Conservation (phyloP, 768 basidiomycete genomes). For the Dioszegia aurantiaca region DNA sequence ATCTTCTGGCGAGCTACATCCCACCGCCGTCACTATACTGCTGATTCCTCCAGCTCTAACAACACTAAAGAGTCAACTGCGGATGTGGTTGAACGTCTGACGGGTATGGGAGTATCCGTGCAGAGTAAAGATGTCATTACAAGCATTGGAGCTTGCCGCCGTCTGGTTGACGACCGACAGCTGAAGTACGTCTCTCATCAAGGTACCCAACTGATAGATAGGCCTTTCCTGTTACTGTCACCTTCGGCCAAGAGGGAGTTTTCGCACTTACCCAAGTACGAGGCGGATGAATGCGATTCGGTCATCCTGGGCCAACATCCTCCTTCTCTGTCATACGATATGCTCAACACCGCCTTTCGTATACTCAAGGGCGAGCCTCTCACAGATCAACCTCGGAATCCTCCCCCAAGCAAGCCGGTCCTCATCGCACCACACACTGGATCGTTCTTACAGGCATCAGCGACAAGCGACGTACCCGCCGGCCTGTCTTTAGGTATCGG, state of each 20-base stretch:
- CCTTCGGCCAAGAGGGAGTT: conserved; percentile 49
- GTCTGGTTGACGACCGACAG: conserved; percentile 54
- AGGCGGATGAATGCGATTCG: conserved; percentile 56
- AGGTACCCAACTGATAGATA: conserved; percentile 27
- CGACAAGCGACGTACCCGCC: conserved; percentile 55
- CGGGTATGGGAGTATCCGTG: conserved; percentile 59
- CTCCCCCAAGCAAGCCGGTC: conserved; percentile 32
- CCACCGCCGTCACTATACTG: background rate
- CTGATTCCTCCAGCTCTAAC: conserved; percentile 62
- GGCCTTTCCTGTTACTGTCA: conserved; percentile 63
- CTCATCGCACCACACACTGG: conserved; percentile 65
- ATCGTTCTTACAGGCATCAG: conserved; percentile 53
- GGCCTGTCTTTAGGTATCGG: conserved; percentile 66
- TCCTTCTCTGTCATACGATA: conserved; percentile 57
- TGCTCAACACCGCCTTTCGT: conserved; percentile 66
- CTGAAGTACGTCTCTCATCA: conserved; percentile 52
- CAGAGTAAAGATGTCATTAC: conserved; percentile 61
- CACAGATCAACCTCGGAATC: background rate
- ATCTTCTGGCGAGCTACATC: conserved; percentile 53
- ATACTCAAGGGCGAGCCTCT: conserved; percentile 59
- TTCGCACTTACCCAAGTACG: conserved; percentile 46
- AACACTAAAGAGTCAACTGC: conserved; percentile 64
- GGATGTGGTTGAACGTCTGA: conserved; percentile 56
- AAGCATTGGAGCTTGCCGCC: conserved; percentile 62
- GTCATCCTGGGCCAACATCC: conserved; percentile 68